A percentile compares a stretch with the other conserved stretches of the same genome.
phyloP scores from a whole-genome alignment of 306 rosid species.

The Prunus mume region DNA sequence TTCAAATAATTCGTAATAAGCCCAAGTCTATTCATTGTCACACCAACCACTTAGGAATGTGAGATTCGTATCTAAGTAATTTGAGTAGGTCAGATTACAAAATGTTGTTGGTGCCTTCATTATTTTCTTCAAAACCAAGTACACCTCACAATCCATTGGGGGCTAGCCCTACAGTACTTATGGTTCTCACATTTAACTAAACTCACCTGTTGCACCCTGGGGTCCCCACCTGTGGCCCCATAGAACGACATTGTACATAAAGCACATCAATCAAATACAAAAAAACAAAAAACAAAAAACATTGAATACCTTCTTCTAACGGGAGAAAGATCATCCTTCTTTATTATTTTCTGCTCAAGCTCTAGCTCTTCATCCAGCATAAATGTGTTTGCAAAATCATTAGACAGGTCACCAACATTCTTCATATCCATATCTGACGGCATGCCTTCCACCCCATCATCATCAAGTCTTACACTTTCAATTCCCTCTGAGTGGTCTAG shows the following conservation, averaged over 20 bases:
- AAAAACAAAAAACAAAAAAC: not conserved
- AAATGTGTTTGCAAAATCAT: constrained; percentile 82
- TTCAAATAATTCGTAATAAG: too few species aligned
- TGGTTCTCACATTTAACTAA: not conserved
- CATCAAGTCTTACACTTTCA: constrained; percentile 17
- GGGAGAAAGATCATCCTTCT: constrained; percentile 48
- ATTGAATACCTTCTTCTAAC: constrained; percentile 56
- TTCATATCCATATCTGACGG: constrained; percentile 30
- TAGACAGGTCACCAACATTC: constrained; percentile 51
- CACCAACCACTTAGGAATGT: too few species aligned
- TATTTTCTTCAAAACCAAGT: not conserved
- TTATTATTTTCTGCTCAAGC: constrained; percentile 60
- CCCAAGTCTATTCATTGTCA: too few species aligned
- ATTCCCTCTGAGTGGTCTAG: constrained; percentile 31
- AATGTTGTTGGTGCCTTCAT: not conserved
- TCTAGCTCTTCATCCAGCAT: constrained; percentile 97
- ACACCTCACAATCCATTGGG: not conserved
- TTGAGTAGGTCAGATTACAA: too few species aligned
- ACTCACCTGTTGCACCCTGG: too few species aligned
- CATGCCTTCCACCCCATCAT: constrained; percentile 36
- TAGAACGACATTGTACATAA: not conserved
- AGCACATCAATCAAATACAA: not conserved
- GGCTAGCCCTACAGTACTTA: not conserved
- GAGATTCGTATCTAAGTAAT: too few species aligned
- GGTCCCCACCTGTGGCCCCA: not conserved